Percentiles rank a stretch among this genome's conserved stretches.
Evolutionary conservation across 768 basidiomycete species (phyloP).

Genomic region (Mycena vulgaris): DNA sequence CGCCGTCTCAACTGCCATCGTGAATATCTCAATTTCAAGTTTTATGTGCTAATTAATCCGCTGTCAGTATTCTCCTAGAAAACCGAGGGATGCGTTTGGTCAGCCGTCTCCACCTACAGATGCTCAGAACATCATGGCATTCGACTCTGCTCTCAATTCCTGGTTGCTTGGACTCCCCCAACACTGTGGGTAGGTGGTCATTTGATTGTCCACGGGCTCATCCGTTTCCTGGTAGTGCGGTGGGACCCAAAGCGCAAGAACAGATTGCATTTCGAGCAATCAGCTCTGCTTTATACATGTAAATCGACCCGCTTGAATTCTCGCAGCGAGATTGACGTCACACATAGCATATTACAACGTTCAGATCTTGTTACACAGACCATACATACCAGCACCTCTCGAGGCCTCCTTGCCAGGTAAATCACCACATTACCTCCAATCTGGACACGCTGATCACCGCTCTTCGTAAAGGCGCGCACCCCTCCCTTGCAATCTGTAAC

Average conservation of each 20-base stretch:
- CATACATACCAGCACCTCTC: constrained; percentile 72
- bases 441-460: background rate
- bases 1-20: constrained; percentile 64
- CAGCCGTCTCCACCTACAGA: constrained; percentile 58
- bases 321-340: too few species aligned
- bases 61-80: constrained; percentile 72
- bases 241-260: constrained; percentile 47
- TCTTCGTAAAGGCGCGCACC: constrained; percentile 45
- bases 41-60: background rate
- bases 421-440: background rate
- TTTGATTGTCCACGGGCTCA: background rate
- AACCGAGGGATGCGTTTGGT: constrained; percentile 18
- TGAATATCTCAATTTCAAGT: constrained; percentile 42
- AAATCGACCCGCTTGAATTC: background rate
- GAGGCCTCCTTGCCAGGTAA: constrained; percentile 46
- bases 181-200: constrained; percentile 50
- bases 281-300: constrained; percentile 39
- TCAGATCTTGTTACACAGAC: constrained; percentile 78
- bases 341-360: constrained; percentile 42
- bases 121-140: constrained; percentile 66
- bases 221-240: constrained; percentile 40
- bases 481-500: constrained; percentile 79
- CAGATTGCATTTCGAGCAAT: constrained; percentile 39
- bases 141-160: constrained; percentile 74
- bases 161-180: constrained; percentile 74